Base-by-base conservation (phyloP, 345 rosid genomes). In the Gossypium thurberi region DNA sequence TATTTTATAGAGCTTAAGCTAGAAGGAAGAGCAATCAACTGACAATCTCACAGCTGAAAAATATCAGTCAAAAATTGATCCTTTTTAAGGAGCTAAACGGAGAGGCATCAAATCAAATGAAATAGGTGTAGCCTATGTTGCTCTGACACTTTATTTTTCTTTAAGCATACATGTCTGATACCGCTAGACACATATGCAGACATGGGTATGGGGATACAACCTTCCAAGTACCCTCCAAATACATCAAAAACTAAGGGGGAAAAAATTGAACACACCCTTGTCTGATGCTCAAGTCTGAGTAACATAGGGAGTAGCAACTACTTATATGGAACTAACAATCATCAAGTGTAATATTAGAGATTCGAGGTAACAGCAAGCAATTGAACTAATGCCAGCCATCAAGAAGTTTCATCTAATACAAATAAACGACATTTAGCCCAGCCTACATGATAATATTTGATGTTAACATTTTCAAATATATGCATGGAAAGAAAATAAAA, bases 11-110 rank as follows among this genome's bases (percentile, higher is more conserved):
- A 56, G 50, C 33, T 21, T 37, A 40, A 64, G n/a, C 60, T 48
- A 18, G 23, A 53, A 53, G 58, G 23, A 53, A 26, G 28, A 53
- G 25, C 23, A 53, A 53, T 2, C 5, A 59, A 8, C 9, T 20
- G n/a, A 51, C 55, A 57, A 66, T 51, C 62, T 71, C 61, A 65
- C 47, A 70, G 67, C 61, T 23, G n/a, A 43, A 48, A 72, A 44
- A 10, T 20, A 60, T 28, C 9, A 69, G 15, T 28, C 60, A 69
- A 8, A 21, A 18, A 18, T 20, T 55, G 5, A n/a, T 55, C 59
- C 25, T 18, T 55, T 55, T 55, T 20, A 20, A 55, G 59, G 10
- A 18, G 59, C 23, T 55, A 55, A 18, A 55, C 3, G 13, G 23
- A 55, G 13, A 55, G 26, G 25, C 20, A 55, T n/a, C 12, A 10